A percentile compares a stretch with the other conserved stretches of the same genome.
These are phyloP conservation scores for Nemania diffusa DNA, from an alignment of 2,329 filamentous ascomycete genomes.

Conservation along the genomic window DNA sequence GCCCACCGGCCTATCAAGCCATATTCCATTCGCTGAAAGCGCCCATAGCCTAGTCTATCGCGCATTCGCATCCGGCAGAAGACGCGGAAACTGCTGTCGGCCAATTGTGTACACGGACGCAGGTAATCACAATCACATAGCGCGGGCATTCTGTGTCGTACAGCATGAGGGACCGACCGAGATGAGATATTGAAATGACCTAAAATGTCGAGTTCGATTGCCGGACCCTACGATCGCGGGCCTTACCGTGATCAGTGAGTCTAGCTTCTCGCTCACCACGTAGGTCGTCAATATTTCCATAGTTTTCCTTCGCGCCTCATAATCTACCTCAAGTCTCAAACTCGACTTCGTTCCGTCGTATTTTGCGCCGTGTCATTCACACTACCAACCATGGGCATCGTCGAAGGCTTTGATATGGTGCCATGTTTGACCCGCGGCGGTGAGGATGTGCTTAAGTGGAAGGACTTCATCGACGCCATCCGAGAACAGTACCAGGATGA, in stretches of 20 bases:
- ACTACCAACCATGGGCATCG: neutral
- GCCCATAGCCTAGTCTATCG: neutral
- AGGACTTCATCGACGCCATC: neutral
- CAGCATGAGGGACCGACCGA: neutral
- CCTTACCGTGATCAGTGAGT: neutral
- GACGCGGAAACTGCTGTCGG: neutral
- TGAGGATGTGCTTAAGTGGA: neutral
- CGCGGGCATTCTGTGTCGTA: neutral
- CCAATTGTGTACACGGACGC: neutral
- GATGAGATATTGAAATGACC: neutral
- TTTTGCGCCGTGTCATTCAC: neutral
- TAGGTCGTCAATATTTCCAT: neutral
- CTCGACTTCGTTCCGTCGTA: neutral
- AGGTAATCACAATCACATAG: neutral
- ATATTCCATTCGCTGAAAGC: neutral
- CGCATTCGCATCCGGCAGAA: neutral
- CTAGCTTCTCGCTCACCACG: neutral
- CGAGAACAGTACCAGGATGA: neutral
- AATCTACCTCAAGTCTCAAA: neutral
- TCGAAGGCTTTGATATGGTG: neutral
- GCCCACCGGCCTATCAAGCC: neutral
- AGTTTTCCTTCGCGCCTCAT: neutral
- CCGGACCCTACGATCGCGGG: neutral
- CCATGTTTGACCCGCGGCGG: neutral
- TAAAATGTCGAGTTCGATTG: neutral